phyloP scores from a whole-genome alignment of 2,329 filamentous ascomycete genomes.

The Neonectria hederae region DNA sequence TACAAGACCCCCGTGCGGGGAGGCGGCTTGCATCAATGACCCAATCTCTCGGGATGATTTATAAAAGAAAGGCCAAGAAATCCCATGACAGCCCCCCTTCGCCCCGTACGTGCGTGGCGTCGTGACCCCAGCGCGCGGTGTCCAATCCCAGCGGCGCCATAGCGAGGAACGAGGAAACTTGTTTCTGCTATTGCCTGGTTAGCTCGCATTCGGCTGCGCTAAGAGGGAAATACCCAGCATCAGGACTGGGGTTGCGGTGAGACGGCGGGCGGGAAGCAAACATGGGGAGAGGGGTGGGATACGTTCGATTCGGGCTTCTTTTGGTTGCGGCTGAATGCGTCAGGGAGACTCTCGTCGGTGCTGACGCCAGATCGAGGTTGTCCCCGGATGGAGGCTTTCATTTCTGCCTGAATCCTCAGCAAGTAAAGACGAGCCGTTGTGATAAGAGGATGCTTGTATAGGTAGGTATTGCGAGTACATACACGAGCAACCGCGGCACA shows the following conservation, averaged over 20 bases:
- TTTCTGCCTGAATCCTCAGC: neutral
- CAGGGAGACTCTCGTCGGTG: neutral
- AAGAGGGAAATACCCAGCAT: neutral
- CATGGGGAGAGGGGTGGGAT: too few species aligned
- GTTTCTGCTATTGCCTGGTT: neutral
- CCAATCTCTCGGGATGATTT: neutral
- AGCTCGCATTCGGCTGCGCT: neutral
- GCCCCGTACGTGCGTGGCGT: neutral
- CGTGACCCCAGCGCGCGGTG: neutral
- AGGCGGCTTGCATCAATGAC: neutral
- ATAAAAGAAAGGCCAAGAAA: neutral
- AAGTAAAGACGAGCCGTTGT: neutral
- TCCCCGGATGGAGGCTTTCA: too few species aligned
- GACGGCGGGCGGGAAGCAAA: neutral
- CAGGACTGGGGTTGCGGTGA: neutral
- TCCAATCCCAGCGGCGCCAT: conserved; percentile 2
- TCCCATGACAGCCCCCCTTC: neutral
- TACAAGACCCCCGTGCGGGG: neutral
- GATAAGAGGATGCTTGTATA: neutral
- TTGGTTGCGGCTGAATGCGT: neutral
- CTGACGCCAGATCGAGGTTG: too few species aligned
- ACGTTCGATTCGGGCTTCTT: neutral
- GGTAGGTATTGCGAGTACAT: neutral
- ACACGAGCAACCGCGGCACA: neutral
- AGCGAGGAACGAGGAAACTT: too few species aligned